A percentile compares a stretch with the other conserved stretches of the same genome.
Evolutionary conservation across 768 basidiomycete genomes (phyloP).

Genomic region (Mycena vulgaris): DNA sequence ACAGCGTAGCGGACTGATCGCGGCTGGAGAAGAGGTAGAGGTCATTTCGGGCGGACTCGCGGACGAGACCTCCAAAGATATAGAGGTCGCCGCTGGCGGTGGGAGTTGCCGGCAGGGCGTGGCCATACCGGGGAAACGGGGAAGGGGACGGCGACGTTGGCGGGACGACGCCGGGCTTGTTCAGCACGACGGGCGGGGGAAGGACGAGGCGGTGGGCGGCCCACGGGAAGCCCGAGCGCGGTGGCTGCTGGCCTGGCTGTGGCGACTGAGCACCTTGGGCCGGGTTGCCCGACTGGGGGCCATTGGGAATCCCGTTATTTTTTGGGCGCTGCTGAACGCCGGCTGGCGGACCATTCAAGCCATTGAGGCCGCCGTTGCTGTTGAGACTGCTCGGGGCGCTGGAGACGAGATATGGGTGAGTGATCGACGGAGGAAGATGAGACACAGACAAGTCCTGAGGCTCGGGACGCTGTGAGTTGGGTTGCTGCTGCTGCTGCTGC

Average conservation of each 20-base stretch:
- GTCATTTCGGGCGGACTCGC: slow-evolving; percentile 92
- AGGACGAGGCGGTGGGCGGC: slow-evolving; percentile 81
- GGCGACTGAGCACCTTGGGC: slow-evolving; percentile 30
- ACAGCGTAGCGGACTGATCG: slow-evolving; percentile 82
- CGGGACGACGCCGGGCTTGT: slow-evolving; percentile 75
- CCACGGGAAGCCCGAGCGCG: slow-evolving; percentile 86
- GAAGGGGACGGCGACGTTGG: slow-evolving; percentile 82
- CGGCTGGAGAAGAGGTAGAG: slow-evolving; percentile 90
- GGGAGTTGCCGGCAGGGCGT: slow-evolving; percentile 87
- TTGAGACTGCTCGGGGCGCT: slow-evolving; percentile 42
- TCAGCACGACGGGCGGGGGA: slow-evolving; percentile 75
- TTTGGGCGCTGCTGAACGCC: slow-evolving; percentile 29
- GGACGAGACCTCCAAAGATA: slow-evolving; percentile 96
- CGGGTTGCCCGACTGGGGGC: slow-evolving; percentile 4
- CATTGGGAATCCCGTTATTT: slow-evolving; percentile 12
- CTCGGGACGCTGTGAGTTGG: slow-evolving; percentile 33
- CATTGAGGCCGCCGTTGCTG: slow-evolving; percentile 42
- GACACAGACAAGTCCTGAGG: slow-evolving; percentile 44
- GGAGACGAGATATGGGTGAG: slow-evolving; percentile 23
- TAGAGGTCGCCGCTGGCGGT: slow-evolving; percentile 91
- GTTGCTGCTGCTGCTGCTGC: slow-evolving; percentile 43
- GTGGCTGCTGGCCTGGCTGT: slow-evolving; percentile 38
- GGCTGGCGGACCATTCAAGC: slow-evolving; percentile 21
- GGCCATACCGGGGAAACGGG: slow-evolving; percentile 97
- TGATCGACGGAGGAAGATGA: slow-evolving; percentile 7